Percentiles rank a stretch among this genome's conserved stretches.
These are phyloP conservation scores for Telfairia occidentalis DNA, from an alignment of 331 rosid genomes.

Conservation along the genomic window DNA sequence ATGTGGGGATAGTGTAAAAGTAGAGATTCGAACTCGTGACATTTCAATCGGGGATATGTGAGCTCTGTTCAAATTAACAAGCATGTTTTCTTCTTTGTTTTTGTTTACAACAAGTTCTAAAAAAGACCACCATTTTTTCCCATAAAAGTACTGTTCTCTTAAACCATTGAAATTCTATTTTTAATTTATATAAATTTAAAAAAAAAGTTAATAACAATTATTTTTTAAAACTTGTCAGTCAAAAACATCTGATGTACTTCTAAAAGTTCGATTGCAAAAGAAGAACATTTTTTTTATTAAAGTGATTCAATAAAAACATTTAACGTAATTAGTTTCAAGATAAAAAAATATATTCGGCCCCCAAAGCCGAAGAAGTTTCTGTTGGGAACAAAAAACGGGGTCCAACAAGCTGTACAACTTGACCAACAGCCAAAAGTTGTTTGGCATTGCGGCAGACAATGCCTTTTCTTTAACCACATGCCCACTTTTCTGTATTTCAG, in stretches of 20 bases:
- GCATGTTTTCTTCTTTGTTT: no score
- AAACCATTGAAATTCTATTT: not conserved
- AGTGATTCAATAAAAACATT: not conserved
- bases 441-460: conserved; percentile 9
- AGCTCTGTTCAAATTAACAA: no score
- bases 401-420: not conserved
- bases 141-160: not conserved
- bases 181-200: not conserved
- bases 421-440: not conserved
- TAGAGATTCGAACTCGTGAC: no score
- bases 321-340: not conserved
- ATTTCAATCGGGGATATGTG: no score
- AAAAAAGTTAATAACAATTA: not conserved
- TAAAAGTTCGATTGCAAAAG: not conserved
- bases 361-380: not conserved
- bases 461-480: conserved; percentile 3
- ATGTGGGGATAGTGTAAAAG: no score
- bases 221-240: not conserved
- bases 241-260: not conserved
- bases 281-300: not conserved
- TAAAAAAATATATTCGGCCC: not conserved
- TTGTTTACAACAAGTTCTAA: no score
- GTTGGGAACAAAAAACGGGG: not conserved
- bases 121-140: not conserved
- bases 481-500: not conserved